phyloP scores from a whole-genome alignment of 805 yeast genomes.

The Lipomyces sp. region DNA sequence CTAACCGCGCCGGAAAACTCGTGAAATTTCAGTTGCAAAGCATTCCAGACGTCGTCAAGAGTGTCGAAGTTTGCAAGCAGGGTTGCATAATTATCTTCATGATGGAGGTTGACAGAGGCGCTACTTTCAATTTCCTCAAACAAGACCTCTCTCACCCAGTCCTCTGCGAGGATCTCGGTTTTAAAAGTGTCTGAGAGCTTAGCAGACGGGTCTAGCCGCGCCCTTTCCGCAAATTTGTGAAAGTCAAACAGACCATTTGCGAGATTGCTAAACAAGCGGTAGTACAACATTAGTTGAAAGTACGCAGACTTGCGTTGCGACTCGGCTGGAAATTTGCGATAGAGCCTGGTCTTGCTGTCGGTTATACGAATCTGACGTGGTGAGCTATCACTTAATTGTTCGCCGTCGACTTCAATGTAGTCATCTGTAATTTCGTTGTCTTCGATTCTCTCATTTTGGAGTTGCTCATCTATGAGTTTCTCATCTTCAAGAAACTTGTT shows the following conservation, averaged over 20 bases:
- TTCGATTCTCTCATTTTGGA: too few species aligned
- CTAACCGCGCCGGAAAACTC: slow-evolving; percentile 11
- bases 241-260: slow-evolving; percentile 19
- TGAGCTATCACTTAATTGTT: background rate
- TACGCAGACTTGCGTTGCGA: slow-evolving; percentile 23
- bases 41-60: slow-evolving; percentile 17
- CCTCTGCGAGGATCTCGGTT: slow-evolving; percentile 7
- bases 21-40: slow-evolving; percentile 5
- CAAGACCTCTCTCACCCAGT: slow-evolving; percentile 1
- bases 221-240: background rate
- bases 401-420: too few species aligned
- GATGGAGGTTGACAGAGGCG: background rate
- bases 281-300: slow-evolving; percentile 23
- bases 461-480: too few species aligned
- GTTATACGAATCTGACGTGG: slow-evolving; percentile 18
- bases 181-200: slow-evolving; percentile 4
- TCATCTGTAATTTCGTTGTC: too few species aligned
- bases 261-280: slow-evolving; percentile 17
- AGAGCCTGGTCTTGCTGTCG: slow-evolving; percentile 23
- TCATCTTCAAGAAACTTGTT: too few species aligned
- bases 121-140: background rate
- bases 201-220: slow-evolving; percentile 5
- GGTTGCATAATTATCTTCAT: slow-evolving; percentile 1
- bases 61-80: slow-evolving; percentile 5
- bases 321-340: slow-evolving; percentile 9